Percentiles rank a stretch among this genome's conserved stretches.
Evolutionary conservation across 441 rosid genomes (phyloP).

Genomic region (Populus hybrid): DNA sequence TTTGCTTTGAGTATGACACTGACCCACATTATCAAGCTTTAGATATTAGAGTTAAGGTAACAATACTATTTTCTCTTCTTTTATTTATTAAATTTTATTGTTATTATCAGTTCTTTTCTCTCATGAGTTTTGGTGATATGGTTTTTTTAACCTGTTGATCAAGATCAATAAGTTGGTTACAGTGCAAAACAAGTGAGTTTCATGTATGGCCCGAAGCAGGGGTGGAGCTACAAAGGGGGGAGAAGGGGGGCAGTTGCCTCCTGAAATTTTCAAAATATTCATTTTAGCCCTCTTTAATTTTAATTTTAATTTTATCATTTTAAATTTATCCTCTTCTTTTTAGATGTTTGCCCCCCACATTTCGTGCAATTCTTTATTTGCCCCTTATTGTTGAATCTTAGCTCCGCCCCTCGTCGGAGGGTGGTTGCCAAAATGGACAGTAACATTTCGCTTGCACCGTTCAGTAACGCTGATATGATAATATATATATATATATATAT

Average conservation of each 20-base stretch:
- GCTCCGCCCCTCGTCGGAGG: background rate
- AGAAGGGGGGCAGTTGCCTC: background rate
- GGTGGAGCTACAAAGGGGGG: background rate
- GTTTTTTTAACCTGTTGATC: background rate
- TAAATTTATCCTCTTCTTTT: background rate
- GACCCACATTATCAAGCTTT: constrained; percentile 86
- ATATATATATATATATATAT: too few species aligned
- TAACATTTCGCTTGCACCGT: too few species aligned
- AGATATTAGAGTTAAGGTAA: constrained; percentile 69
- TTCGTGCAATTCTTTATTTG: background rate
- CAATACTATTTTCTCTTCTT: background rate
- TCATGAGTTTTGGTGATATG: background rate
- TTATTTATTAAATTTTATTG: background rate
- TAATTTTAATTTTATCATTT: too few species aligned
- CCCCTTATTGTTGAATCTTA: background rate
- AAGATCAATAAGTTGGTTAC: background rate
- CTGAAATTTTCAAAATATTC: background rate
- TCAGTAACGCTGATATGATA: background rate
- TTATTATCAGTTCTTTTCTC: too few species aligned
- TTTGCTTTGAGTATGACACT: constrained; percentile 84
- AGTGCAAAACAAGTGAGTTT: background rate
- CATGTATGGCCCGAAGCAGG: background rate
- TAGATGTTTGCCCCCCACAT: background rate
- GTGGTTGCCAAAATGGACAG: background rate
- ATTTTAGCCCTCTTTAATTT: too few species aligned